A percentile compares a stretch with the other conserved stretches of the same genome.
Conservation (phyloP, 116 monocot genomes). For the Zostera marina region DNA sequence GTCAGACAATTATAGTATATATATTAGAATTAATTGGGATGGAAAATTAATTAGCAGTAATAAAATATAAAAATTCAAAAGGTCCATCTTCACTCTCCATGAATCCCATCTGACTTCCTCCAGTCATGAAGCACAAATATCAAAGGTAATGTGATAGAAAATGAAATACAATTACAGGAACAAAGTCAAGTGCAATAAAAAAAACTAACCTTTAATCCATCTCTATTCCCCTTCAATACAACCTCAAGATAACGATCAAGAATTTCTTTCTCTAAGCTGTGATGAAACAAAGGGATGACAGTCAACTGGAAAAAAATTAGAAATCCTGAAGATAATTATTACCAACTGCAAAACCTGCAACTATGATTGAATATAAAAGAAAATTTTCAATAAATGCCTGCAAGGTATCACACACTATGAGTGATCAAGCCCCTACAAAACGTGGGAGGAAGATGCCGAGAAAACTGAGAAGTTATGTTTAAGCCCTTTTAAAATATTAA, state of each 20-base stretch:
- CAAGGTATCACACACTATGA: no score
- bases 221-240: conserved; percentile 91
- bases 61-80: not conserved
- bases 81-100: not conserved
- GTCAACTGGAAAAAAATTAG: not conserved
- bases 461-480: no score
- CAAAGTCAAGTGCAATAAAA: not conserved
- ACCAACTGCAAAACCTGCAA: not conserved
- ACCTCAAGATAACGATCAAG: conserved; percentile 76
- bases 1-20: no score
- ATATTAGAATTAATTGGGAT: no score
- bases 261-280: conserved; percentile 84
- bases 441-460: no score
- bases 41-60: no score
- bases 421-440: no score
- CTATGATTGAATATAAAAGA: not conserved
- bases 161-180: not conserved
- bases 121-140: not conserved
- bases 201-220: conserved; percentile 71
- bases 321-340: conserved; percentile 1
- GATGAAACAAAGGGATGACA: not conserved
- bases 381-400: not conserved
- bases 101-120: not conserved
- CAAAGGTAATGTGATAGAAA: not conserved
- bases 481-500: no score